These are phyloP conservation scores for Nitzschia sp. DNA, from an alignment of 108 stramenopile species.

Conservation along the genomic window DNA sequence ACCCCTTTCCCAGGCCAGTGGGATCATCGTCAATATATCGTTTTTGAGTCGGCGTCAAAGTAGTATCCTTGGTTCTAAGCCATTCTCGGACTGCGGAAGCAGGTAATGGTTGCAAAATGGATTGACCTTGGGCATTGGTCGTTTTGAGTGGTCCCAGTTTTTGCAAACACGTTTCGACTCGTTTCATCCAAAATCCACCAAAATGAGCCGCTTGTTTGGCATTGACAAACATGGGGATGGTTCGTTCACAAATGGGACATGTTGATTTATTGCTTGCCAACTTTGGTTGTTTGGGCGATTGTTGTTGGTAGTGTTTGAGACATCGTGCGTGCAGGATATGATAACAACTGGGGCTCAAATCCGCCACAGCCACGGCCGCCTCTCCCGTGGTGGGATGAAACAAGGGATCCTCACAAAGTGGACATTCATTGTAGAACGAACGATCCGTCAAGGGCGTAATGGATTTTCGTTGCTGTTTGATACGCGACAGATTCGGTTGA, in stretches of 20 bases:
- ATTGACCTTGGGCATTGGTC: not conserved
- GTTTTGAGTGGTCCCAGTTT: conserved; percentile 8
- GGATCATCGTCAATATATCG: conserved; percentile 38
- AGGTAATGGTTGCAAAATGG: conserved; percentile 6
- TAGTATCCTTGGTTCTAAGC: conserved; percentile 6
- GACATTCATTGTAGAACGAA: conserved; percentile 31
- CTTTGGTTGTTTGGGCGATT: not conserved
- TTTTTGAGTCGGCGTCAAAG: conserved; percentile 30
- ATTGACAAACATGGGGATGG: conserved; percentile 30
- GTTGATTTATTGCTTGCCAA: not conserved
- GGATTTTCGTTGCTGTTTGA: conserved; percentile 5
- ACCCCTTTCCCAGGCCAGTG: conserved; percentile 29
- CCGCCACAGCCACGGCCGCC: conserved; percentile 21
- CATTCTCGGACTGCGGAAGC: conserved; percentile 13
- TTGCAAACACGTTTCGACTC: conserved; percentile 23
- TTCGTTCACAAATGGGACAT: conserved; percentile 26
- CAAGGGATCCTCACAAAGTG: conserved; percentile 25
- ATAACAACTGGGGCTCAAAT: conserved; percentile 31
- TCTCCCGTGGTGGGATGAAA: conserved; percentile 28
- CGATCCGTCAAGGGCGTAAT: conserved; percentile 15
- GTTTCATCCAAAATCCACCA: conserved; percentile 35
- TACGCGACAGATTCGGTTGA: not conserved
- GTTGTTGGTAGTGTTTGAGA: conserved; percentile 20
- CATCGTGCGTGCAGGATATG: conserved; percentile 34
- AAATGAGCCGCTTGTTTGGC: conserved; percentile 40